Evolutionary conservation across 768 basidiomycete species (phyloP), one percentile per base, ranked within the genome.

Genomic region (Kockovaella imperatae): DNA sequence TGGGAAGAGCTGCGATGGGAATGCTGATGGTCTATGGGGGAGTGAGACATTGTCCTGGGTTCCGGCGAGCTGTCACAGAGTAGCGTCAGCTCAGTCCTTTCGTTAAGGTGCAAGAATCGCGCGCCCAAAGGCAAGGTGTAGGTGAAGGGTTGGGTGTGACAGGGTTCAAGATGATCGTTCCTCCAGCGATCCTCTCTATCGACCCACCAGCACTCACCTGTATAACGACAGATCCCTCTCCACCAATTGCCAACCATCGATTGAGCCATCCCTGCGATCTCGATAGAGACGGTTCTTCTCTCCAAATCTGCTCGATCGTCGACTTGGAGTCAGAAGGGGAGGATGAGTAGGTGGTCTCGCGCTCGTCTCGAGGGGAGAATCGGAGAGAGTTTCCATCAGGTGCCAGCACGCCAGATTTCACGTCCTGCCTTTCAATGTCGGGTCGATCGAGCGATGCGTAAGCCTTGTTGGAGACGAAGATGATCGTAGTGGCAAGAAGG

Each of bases 1-100:
- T 13, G 39, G 28, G 0, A 49, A 26, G 4, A 69, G 42, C 18
- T 57, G 47, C 0, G 54, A 36, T 5, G 69, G 69, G 54, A 67
- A 71, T 0, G 69, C 62, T 20, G 67, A 55, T 0, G 67, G 67
- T 35, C 69, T 59, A 47, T 71, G 69, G 1, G 65, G 61, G 6
- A 67, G 47, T 1, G 63, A 60, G 7, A 67, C 11, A 42, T 71
- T 71, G 20, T 40, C 14, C 23, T 21, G 49, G 25, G 28, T 24
- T 32, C 29, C 17, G 28, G 26, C 18, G 24, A 14, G 3, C 24
- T 28, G 40, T 24, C 11, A 29, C 29, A 30, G 38, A n/a, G 8
- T 23, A 49, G n/a, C 24, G 26, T 5, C 25, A 49, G 11, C n/a
- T 4, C 32, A 35, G 38, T 15, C 14, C 4, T n/a, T 14, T 41